phyloP scores from a whole-genome alignment of 78 protist species.

The Emiliania huxleyi region DNA sequence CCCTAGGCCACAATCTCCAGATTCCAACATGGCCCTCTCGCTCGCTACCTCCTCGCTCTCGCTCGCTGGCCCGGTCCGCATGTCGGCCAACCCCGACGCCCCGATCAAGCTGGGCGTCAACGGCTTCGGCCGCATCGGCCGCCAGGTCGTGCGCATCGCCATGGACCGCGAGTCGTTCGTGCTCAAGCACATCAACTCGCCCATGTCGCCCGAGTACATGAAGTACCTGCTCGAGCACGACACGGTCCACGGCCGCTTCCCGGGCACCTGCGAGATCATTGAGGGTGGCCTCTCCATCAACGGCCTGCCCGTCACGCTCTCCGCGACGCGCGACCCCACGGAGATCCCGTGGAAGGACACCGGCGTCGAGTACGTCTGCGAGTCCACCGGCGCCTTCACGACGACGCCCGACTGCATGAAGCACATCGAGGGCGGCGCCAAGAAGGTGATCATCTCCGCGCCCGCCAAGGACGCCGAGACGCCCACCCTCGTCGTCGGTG shows the following conservation, averaged over 20 bases:
- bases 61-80: neutral
- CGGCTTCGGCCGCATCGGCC: slow-evolving; percentile 98
- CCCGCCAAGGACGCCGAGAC: slow-evolving; percentile 90
- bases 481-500: slow-evolving; percentile 97
- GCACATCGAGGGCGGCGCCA: slow-evolving; percentile 89
- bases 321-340: slow-evolving; percentile 73
- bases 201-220: slow-evolving; percentile 86
- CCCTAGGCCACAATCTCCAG: no score
- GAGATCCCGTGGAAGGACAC: slow-evolving; percentile 51
- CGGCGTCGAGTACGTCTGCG: slow-evolving; percentile 84
- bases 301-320: slow-evolving; percentile 78
- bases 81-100: neutral
- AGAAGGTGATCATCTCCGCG: slow-evolving; percentile 98
- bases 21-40: no score
- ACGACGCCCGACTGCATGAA: slow-evolving; percentile 66
- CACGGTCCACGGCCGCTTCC: slow-evolving; percentile 91
- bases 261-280: slow-evolving; percentile 65
- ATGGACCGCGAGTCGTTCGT: slow-evolving; percentile 69
- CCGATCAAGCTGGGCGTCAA: slow-evolving; percentile 74
- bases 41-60: neutral
- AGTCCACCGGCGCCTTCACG: slow-evolving; percentile 98
- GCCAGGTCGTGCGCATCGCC: slow-evolving; percentile 83
- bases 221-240: slow-evolving; percentile 82
- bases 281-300: slow-evolving; percentile 73
- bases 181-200: slow-evolving; percentile 90